Base-by-base conservation (phyloP, 176 grass and related monocot genomes). In the Rhynchospora tenuis region DNA sequence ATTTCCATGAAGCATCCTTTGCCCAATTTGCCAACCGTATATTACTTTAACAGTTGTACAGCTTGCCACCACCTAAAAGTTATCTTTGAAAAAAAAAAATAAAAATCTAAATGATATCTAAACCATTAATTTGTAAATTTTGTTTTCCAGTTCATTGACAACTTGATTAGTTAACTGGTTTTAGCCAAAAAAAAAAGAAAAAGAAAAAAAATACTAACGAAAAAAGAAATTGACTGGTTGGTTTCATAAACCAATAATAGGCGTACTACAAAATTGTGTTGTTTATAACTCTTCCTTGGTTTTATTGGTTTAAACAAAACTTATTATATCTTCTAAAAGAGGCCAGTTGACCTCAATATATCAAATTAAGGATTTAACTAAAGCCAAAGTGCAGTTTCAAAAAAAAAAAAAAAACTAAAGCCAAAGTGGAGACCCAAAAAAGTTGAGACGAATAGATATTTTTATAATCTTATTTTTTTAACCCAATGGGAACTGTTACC, bases 1-100 rank as follows among this genome's bases (percentile, higher is more conserved):
- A 71, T 55, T 76, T 76, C 73, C 14, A 17, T 55, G 73, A 76
- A 76, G 73, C 70, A 74, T 74, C 70, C 69, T 46, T 54, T 55
- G 13, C 7, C 48, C 73, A 76, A 76, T 76, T 76, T 76, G 24
- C 73, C 71, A 76, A 76, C 22, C 48, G 24, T 75, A 54, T 55
- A 55, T 54, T 76, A 52, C 24, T 45, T 71, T 46, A 71, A 71
- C 67, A 71, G 42, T 46, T 71, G 7, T 71, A 71, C 17, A 71
- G 67, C 10, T 61, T n/a, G 7, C 22, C 59, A 58, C 55, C 55
- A 58, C 15, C 50, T 52, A 38, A 12, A 12, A 51, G 48, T 1
- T 8, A 61, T 61, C 59, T 61, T 61, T 4, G 33, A 38, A 38
- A 38, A 38, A 38, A 38, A 38, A 38, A 38, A 38, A 33, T 33